Percentiles rank a stretch among this genome's conserved stretches.
Conservation (phyloP, 1,139 yeast species). For the Candida sp. region DNA sequence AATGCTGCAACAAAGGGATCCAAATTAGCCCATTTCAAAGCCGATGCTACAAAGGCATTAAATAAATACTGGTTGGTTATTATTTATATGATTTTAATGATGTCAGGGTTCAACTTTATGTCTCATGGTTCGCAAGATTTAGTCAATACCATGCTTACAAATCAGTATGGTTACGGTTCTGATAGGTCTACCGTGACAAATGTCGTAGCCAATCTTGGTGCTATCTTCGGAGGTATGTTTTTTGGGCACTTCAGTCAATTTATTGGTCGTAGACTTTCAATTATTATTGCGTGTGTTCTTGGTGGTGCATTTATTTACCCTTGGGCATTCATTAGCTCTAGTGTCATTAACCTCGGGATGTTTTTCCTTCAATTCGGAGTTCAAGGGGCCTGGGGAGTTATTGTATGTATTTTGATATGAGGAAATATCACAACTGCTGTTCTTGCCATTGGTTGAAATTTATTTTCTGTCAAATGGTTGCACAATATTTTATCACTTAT, state of each 20-base stretch:
- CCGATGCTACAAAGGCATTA: constrained; percentile 24
- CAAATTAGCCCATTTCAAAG: constrained; percentile 10
- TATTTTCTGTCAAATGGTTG: no score
- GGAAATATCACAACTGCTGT: no score
- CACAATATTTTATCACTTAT: no score
- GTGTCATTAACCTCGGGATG: constrained; percentile 70
- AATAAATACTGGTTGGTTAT: constrained; percentile 37
- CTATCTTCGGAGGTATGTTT: constrained; percentile 32
- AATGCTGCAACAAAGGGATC: constrained; percentile 11
- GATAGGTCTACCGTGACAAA: constrained; percentile 35
- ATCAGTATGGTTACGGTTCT: constrained; percentile 22
- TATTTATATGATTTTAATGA: constrained; percentile 31
- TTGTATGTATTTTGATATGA: no score
- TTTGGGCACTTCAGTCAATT: constrained; percentile 34
- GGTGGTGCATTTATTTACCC: constrained; percentile 72
- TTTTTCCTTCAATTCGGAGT: constrained; percentile 79
- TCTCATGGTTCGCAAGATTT: constrained; percentile 41
- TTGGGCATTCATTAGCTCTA: constrained; percentile 59
- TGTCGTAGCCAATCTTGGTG: constrained; percentile 37
- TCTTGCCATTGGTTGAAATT: no score
- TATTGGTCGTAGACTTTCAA: constrained; percentile 32
- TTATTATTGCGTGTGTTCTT: constrained; percentile 53
- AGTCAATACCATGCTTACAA: constrained; percentile 32
- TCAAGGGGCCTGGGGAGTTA: constrained; percentile 88
- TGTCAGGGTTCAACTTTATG: constrained; percentile 43